Base-by-base conservation (phyloP, 129 eudicot genomes). In the Arctium lappa region DNA sequence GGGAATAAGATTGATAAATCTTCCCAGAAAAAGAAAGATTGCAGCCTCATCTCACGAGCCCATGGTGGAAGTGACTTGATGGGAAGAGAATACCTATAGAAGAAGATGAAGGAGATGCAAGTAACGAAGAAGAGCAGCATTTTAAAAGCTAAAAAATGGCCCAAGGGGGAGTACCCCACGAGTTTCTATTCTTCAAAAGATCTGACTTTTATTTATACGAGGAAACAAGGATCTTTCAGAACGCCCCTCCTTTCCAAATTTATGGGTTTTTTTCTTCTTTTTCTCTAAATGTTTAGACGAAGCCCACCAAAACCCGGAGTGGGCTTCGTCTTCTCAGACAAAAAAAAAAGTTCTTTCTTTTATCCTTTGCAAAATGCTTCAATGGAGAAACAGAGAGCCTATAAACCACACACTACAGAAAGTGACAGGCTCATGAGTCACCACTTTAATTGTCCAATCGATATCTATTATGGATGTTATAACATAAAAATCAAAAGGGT, bases 81-180 rank as follows among this genome's bases (percentile, higher is more conserved):
- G 75, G 88, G 60, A n/a, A 90, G 93, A 44, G 92, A 73, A 62
- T 53, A 90, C 78, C 84, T 89, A 72, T 76, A 84, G 53, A 92
- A 86, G 78, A 92, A 22, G 84, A 90, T 76, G 82, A 92, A 88
- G 79, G 90, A 85, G 72, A 88, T 15, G 68, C 91, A 87, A 46
- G 94, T 88, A 46, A 91, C 77, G 77, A 93, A 80, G 88, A 87
- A 91, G 88, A 89, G 81, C 56, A 93, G 70, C 95, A 93, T 93
- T 86, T 80, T 29, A 77, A 70, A 18, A 33, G 38, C 38, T 39
- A 79, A 79, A 22, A 66, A 32, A 30, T 53, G 44, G 56, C 56
- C 15, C 11, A 30, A 75, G n/a, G 32, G 78, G 42, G 30, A 39
- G 16, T 36, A 76, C 69, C 53, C 34, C 74, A 80, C 5, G 37